Percentiles rank a stretch among this genome's conserved stretches.
Evolutionary conservation across 208 protist genomes (phyloP).

Genomic region (Trypanosoma vivax): DNA sequence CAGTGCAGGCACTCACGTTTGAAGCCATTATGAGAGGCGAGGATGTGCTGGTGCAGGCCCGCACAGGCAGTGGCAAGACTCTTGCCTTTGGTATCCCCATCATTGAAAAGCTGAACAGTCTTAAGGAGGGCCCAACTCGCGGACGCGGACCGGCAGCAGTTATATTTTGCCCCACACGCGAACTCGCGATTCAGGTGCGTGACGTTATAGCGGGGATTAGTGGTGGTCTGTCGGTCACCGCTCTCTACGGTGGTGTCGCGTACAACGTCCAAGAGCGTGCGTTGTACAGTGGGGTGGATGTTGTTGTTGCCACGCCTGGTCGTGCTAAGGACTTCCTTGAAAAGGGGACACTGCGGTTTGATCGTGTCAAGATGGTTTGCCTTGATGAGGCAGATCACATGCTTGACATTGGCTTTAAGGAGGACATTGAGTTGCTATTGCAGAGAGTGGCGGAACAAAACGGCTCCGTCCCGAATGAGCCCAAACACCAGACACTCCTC

Average conservation of each 20-base stretch:
- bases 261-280: constrained; percentile 89
- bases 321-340: constrained; percentile 98
- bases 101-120: constrained; percentile 66
- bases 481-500: constrained; percentile 87
- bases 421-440: constrained; percentile 95
- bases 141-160: constrained; percentile 85
- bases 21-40: constrained; percentile 87
- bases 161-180: constrained; percentile 97
- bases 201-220: constrained; percentile 83
- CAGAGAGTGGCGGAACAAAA: constrained; percentile 85
- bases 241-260: constrained; percentile 92
- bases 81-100: constrained; percentile 91
- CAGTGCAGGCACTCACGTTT: constrained; percentile 90
- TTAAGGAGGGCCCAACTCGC: constrained; percentile 18
- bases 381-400: constrained; percentile 99
- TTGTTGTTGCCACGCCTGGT: constrained; percentile 98
- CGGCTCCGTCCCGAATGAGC: constrained; percentile 80
- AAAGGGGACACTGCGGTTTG: constrained; percentile 91
- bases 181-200: constrained; percentile 98
- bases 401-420: constrained; percentile 97
- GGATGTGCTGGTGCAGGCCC: constrained; percentile 87
- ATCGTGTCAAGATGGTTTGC: constrained; percentile 88
- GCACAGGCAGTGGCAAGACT: constrained; percentile 94
- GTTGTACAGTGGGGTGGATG: constrained; percentile 95
- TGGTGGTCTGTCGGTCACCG: constrained; percentile 90